These are phyloP conservation scores for Starmera amethionina DNA, from an alignment of 805 yeast species.

Conservation along the genomic window DNA sequence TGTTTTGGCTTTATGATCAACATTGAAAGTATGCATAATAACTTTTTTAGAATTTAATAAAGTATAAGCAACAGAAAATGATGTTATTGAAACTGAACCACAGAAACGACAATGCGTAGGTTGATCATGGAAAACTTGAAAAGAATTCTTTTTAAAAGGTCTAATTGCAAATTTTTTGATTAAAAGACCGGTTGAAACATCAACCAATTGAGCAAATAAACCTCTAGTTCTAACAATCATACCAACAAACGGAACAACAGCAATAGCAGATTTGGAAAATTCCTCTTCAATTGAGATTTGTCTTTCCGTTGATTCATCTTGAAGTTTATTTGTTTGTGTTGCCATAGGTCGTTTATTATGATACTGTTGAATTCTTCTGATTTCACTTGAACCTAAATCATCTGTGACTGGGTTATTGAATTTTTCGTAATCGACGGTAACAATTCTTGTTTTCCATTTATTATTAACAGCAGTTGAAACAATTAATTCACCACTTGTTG, in stretches of 20 bases:
- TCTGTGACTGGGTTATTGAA: slow-evolving; percentile 14
- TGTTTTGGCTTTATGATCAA: slow-evolving; percentile 66
- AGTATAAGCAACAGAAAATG: slow-evolving; percentile 66
- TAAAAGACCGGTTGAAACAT: slow-evolving; percentile 69
- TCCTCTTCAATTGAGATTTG: slow-evolving; percentile 5
- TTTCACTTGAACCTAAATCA: not conserved
- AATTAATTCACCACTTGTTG: slow-evolving; percentile 39
- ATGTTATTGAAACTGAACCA: slow-evolving; percentile 74
- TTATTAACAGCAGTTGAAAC: slow-evolving; percentile 55
- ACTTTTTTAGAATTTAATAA: slow-evolving; percentile 45
- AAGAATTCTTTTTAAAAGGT: slow-evolving; percentile 41
- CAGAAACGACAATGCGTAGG: slow-evolving; percentile 88
- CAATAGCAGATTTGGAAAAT: slow-evolving; percentile 27
- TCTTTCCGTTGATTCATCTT: not conserved
- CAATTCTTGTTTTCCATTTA: slow-evolving; percentile 50
- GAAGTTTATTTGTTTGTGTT: not conserved
- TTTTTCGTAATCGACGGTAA: slow-evolving; percentile 34
- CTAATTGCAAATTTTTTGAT: slow-evolving; percentile 54
- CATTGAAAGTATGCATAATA: slow-evolving; percentile 63
- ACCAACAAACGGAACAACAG: slow-evolving; percentile 61
- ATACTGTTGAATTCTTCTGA: slow-evolving; percentile 4
- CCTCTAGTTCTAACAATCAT: slow-evolving; percentile 56
- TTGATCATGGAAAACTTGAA: slow-evolving; percentile 69
- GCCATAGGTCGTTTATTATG: not conserved
- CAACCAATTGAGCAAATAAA: slow-evolving; percentile 54